Conservation (phyloP, 352 stramenopile genomes). For the Saprolegnia parasitica region DNA sequence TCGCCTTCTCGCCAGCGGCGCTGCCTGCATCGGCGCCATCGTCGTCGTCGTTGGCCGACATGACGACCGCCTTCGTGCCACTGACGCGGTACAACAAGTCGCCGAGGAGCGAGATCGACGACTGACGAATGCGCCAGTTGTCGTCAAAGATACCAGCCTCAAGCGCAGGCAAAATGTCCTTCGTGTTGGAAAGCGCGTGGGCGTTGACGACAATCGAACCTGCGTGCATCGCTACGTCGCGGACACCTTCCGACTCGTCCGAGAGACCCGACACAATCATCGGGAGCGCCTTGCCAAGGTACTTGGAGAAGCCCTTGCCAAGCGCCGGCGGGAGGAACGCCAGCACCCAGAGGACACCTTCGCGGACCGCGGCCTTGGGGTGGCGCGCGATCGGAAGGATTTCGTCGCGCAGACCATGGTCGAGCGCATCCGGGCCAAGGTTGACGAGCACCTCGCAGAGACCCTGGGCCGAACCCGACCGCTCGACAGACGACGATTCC, state of each 20-base stretch:
- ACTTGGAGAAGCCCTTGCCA: slow-evolving; percentile 88
- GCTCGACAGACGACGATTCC: slow-evolving; percentile 94
- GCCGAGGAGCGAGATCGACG: slow-evolving; percentile 94
- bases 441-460: slow-evolving; percentile 94
- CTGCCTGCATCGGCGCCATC: slow-evolving; percentile 81
- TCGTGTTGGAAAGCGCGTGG: slow-evolving; percentile 94
- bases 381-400: slow-evolving; percentile 94
- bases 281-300: slow-evolving; percentile 93
- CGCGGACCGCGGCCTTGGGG: slow-evolving; percentile 91
- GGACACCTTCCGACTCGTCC: slow-evolving; percentile 97
- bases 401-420: slow-evolving; percentile 82
- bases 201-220: slow-evolving; percentile 97
- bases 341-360: slow-evolving; percentile 98
- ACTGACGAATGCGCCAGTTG: slow-evolving; percentile 98
- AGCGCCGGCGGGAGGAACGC: slow-evolving; percentile 97
- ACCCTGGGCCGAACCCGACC: slow-evolving; percentile 97
- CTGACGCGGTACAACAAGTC: slow-evolving; percentile 97
- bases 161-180: slow-evolving; percentile 96
- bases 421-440: slow-evolving; percentile 70
- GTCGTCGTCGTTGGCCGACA: slow-evolving; percentile 50
- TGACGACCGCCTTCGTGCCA: slow-evolving; percentile 90
- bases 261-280: slow-evolving; percentile 96
- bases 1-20: slow-evolving; percentile 74
- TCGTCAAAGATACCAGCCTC: slow-evolving; percentile 95
- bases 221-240: slow-evolving; percentile 96